Evolutionary conservation across 2,329 filamentous ascomycete genomes (phyloP).

Genomic region (Microsporum audouinii): DNA sequence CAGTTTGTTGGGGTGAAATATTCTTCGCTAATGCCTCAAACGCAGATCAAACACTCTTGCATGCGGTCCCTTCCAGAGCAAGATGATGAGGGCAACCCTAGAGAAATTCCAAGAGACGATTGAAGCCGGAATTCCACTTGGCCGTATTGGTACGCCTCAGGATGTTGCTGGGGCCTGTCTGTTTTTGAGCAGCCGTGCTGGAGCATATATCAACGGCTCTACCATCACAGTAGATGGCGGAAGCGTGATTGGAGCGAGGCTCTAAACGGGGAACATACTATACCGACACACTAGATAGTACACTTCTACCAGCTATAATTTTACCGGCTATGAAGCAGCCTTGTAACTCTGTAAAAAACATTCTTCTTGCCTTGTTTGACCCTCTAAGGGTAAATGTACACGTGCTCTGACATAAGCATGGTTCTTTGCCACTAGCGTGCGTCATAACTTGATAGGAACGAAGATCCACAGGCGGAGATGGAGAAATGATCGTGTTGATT

Average conservation of each 20-base stretch:
- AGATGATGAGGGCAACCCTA: slow-evolving; percentile 46
- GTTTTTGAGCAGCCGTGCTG: slow-evolving; percentile 57
- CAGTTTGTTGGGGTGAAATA: slow-evolving; percentile 43
- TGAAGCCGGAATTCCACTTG: slow-evolving; percentile 49
- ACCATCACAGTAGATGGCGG: slow-evolving; percentile 54
- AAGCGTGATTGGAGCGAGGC: slow-evolving; percentile 29
- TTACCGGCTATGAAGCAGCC: neutral
- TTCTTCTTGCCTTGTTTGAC: neutral
- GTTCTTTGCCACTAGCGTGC: neutral
- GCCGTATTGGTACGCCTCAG: slow-evolving; percentile 53
- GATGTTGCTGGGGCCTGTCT: slow-evolving; percentile 63
- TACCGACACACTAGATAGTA: neutral
- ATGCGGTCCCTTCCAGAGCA: slow-evolving; percentile 52
- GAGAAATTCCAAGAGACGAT: slow-evolving; percentile 40
- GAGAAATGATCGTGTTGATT: neutral
- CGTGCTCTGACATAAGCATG: neutral
- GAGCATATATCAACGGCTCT: slow-evolving; percentile 54
- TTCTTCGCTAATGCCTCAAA: slow-evolving; percentile 42
- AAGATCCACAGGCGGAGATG: neutral
- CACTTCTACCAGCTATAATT: neutral
- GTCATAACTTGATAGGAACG: neutral
- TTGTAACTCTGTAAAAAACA: neutral
- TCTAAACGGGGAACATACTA: slow-evolving; percentile 21
- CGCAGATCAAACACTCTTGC: slow-evolving; percentile 53
- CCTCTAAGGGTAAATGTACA: neutral